phyloP scores from a whole-genome alignment of 768 basidiomycete species.

The Collybia nuda region DNA sequence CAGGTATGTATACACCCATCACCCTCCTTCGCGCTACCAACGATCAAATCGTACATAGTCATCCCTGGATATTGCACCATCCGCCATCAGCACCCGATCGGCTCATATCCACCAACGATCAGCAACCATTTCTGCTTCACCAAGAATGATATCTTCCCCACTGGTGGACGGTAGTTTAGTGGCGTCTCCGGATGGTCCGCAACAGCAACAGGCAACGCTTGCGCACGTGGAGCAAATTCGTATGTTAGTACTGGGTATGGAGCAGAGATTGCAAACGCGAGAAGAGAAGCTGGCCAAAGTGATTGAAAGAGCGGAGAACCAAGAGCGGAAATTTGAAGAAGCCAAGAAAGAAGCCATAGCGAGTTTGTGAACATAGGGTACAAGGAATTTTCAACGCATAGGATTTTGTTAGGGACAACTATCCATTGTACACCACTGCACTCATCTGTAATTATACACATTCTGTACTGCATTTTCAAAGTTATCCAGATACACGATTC shows the following conservation, averaged over 20 bases:
- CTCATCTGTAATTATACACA: neutral
- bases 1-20: slow-evolving; percentile 47
- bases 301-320: slow-evolving; percentile 16
- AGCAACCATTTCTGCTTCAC: slow-evolving; percentile 26
- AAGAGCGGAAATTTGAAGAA: slow-evolving; percentile 14
- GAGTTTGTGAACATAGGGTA: neutral
- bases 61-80: slow-evolving; percentile 31
- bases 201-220: slow-evolving; percentile 3
- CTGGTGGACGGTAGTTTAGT: slow-evolving; percentile 10
- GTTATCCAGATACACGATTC: no score
- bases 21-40: slow-evolving; percentile 6
- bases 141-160: slow-evolving; percentile 18
- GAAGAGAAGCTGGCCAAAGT: slow-evolving; percentile 17
- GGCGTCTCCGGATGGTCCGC: slow-evolving; percentile 4
- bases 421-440: neutral
- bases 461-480: neutral
- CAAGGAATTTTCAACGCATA: neutral
- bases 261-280: slow-evolving; percentile 19
- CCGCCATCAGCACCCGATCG: slow-evolving; percentile 17
- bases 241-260: slow-evolving; percentile 20
- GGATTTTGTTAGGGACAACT: neutral
- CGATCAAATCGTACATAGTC: slow-evolving; percentile 20
- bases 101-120: slow-evolving; percentile 27
- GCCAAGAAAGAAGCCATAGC: slow-evolving; percentile 6
- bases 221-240: slow-evolving; percentile 17